Evolutionary conservation across 257 asterid species (phyloP), one percentile per base, ranked within the genome.

Genomic region (Mentha longifolia): DNA sequence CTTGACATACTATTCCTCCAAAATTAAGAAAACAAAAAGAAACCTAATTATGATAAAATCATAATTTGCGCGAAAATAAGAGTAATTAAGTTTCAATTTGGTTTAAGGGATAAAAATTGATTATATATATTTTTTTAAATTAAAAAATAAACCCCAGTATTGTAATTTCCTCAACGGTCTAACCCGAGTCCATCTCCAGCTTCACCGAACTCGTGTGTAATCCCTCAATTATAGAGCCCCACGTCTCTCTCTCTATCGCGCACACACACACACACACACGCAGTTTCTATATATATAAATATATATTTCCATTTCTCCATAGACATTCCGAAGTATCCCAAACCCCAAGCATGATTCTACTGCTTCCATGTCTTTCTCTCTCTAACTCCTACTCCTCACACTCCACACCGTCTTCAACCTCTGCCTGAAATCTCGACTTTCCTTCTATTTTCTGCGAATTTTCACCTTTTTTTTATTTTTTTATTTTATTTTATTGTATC

Each of bases 301-400:
- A 2, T 33, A n/a, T 60, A n/a, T 7, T 45, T 58, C 70, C 77
- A 49, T 62, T 67, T 76, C 62, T 64, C 67, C 63, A 72, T 77
- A 66, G 73, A 77, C 82, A 79, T 77, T 79, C 79, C 79, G 37
- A 15, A 63, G 39, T 61, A 30, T 62, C 71, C 74, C 73, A 74
- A 75, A 65, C 75, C 81, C 78, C 82, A 55, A 75, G 42, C 74
- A 75, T 65, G 77, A 65, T 80, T 75, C 76, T 77, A 64, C 70
- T 49, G 51, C 67, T 68, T 65, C 64, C 63, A 68, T 63, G 66
- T 35, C 57, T n/a, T n/a, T 58, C 61, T 64, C 39, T 54, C 74
- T 71, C 63, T 54, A 16, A 19, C 68, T 70, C 33, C 25, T 25
- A 61, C 39, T 43, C 46, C 59, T 22, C 25, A 22, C 66, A 15